Conservation (phyloP, 345 rosid species). For the Sisymbrium altissimum region DNA sequence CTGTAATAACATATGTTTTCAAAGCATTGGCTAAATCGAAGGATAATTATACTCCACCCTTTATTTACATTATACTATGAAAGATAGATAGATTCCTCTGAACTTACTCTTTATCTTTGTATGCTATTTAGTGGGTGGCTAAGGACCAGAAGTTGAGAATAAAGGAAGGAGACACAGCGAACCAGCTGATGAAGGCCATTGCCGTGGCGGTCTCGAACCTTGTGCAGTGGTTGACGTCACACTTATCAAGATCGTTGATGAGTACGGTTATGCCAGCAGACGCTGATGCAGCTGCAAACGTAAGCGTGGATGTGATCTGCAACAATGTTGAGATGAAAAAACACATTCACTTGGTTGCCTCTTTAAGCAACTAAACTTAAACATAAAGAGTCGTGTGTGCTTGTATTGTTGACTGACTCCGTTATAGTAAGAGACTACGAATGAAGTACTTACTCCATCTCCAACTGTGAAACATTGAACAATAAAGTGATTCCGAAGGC, state of each 20-base stretch:
- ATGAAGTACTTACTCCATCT: conserved; percentile 59
- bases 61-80: conserved; percentile 15
- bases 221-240: conserved; percentile 53
- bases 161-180: conserved; percentile 58
- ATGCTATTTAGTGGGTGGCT: conserved; percentile 47
- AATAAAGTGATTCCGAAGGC: conserved; percentile 46
- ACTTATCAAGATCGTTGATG: conserved; percentile 47
- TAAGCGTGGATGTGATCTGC: conserved; percentile 70
- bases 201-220: conserved; percentile 68
- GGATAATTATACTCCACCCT: not conserved
- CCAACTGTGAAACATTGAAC: conserved; percentile 61
- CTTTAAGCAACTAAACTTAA: not conserved
- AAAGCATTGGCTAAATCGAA: conserved; percentile 10
- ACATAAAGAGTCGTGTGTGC: not conserved
- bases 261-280: conserved; percentile 79
- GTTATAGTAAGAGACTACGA: too few relatives aligned
- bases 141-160: conserved; percentile 70
- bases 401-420: too few relatives aligned
- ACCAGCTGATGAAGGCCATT: conserved; percentile 79
- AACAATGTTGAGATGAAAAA: conserved; percentile 7
- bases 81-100: not conserved
- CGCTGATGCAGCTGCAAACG: conserved; percentile 75
- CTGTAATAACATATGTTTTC: not conserved
- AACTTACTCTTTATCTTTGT: not conserved
- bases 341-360: not conserved